Evolutionary conservation across 1,139 yeast species (phyloP), one percentile per base, ranked within the genome.

Genomic region (Taiozyma onychis): DNA sequence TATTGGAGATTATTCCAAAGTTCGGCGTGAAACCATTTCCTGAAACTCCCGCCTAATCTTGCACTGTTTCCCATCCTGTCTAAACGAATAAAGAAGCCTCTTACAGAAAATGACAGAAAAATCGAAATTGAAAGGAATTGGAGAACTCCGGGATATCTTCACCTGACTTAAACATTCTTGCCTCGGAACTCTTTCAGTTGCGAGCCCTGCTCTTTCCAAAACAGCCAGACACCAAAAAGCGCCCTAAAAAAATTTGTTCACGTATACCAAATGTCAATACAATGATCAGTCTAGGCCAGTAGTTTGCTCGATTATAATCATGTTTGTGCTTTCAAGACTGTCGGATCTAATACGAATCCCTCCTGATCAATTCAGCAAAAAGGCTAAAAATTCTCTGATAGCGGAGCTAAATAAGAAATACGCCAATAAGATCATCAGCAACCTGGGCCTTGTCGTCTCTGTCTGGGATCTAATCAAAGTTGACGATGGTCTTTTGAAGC

Each of bases 321-420:
- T 93, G 99, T 95, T 91, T 68, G 84, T 89, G 53, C 76, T 93
- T 49, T 79, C 96, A 21, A 81, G 82, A 62, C 70, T 93, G 50
- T 74, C 88, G 18, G 99, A 93, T 68, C 76, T 93, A 57, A 84
- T 93, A 57, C 81, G 96, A 60, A 79, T 95, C 45, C 93, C 95
- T 11, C 98, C 99, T 1, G 87, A 84, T 58, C 77, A 88, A 48
- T 90, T 93, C 71, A 79, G 82, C 59, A 72, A 81, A 45, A 88
- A 91, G 21, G 64, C 73, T 0, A 56, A 78, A 51, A 81, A 78
- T 48, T 86, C 96, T 3, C 75, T 93, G 45, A 79, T 81, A 47
- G 87, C 88, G 58, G 96, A 90, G 62, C 77, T 95, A 57, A 88
- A 90, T 67, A 78, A 78, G 58, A 93, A 91, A 67, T 90, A 83